Base-by-base conservation (phyloP, 2,329 filamentous ascomycete genomes). In the Aspergillus sp. region DNA sequence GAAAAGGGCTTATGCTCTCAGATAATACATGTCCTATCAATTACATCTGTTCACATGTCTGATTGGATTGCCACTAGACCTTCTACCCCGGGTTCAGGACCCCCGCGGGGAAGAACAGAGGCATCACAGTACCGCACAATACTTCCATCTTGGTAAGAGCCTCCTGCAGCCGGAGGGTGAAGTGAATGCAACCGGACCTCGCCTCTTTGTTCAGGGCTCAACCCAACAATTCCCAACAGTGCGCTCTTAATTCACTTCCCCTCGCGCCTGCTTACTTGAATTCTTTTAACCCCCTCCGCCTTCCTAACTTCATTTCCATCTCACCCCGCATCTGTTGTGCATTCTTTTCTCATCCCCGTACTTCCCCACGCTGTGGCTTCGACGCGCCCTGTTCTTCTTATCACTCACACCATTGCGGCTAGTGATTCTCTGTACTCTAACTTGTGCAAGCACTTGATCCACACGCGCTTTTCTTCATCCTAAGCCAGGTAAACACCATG, bases 401-500 rank as follows among this genome's bases (percentile, higher is more conserved):
- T 23, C 5, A n/a, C 25, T 39, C 13, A 39, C 28, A 32, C 50
- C 36, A 25, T 41, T 15, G 23, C 19, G 10, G 28, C 28, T 25
- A 12, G 17, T 19, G 21, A 58, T 12, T 13, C 8, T 30, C 39
- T 21, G 38, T 53, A 58, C 28, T 28, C 47, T 19, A 21, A 21
- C 15, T 17, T 30, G 32, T 53, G 21, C 32, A 53, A 12, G 8
- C 41, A 45, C 41, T 28, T 15, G 39, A 41, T 10, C 15, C 51
- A 41, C 13, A 10, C 10, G 23, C 21, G 7, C n/a, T 36, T 23
- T 32, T n/a, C 17, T 32, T 36, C 36, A 10, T 55, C 30, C 52
- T 63, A 25, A 53, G 38, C 57, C 64, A 65, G 65, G 60, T 61
- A 41, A 59, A 60, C 13, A 32, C 48, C 36, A 56, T 55, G 59